These are phyloP conservation scores for Kalaharituber pfeilii DNA, from an alignment of 2,329 filamentous ascomycete genomes.

Conservation along the genomic window DNA sequence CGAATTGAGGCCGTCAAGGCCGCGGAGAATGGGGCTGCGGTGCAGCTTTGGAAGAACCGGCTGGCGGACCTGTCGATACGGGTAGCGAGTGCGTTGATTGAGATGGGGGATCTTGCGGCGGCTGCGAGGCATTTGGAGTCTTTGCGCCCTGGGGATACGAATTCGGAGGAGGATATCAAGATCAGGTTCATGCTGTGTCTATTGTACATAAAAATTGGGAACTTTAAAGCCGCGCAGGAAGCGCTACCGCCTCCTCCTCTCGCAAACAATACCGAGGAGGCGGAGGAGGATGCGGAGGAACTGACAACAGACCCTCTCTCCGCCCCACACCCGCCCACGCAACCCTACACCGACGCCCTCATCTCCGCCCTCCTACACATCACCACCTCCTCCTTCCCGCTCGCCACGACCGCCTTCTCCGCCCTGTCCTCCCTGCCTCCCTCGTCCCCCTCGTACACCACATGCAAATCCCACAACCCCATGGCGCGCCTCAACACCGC, in stretches of 20 bases:
- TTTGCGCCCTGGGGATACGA: slow-evolving; percentile 31
- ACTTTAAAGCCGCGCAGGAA: slow-evolving; percentile 47
- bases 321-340: background rate
- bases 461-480: background rate
- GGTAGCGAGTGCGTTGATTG: slow-evolving; percentile 50
- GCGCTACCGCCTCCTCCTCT: slow-evolving; percentile 29
- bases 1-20: slow-evolving; percentile 28
- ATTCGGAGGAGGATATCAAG: slow-evolving; percentile 22
- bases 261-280: slow-evolving; percentile 1
- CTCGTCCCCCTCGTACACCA: background rate
- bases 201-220: slow-evolving; percentile 62
- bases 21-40: slow-evolving; percentile 12
- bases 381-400: background rate
- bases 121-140: slow-evolving; percentile 52
- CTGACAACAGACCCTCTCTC: background rate
- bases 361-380: background rate
- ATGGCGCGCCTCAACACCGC: background rate
- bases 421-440: slow-evolving; percentile 24
- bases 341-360: background rate
- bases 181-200: slow-evolving; percentile 31
- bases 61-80: slow-evolving; percentile 57
- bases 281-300: slow-evolving; percentile 19
- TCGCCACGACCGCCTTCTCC: background rate
- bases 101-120: slow-evolving; percentile 75
- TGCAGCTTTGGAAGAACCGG: slow-evolving; percentile 50